phyloP scores from a whole-genome alignment of 1,284 basidiomycete species.

The Pseudomicrostroma phylloplanum region DNA sequence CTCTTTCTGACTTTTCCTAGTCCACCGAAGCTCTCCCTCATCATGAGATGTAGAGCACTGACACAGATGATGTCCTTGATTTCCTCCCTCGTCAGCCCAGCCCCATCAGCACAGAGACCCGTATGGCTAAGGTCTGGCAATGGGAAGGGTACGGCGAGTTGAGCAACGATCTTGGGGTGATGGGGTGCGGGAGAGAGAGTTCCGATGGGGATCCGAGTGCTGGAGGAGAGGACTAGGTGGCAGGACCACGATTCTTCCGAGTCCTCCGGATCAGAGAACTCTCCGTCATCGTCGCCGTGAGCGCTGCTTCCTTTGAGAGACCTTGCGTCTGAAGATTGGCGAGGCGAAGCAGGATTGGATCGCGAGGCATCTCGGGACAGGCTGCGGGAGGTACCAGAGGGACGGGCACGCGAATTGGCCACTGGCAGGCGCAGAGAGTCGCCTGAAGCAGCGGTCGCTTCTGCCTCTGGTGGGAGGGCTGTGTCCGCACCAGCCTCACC shows the following conservation, averaged over 20 bases:
- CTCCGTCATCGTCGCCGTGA: constrained; percentile 9
- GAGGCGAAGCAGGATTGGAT: background rate
- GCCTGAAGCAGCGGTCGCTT: no score
- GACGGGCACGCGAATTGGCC: background rate
- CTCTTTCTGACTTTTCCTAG: constrained; percentile 62
- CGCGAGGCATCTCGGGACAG: background rate
- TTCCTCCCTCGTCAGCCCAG: constrained; percentile 67
- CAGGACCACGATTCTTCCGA: constrained; percentile 93
- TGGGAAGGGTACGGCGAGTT: constrained; percentile 80
- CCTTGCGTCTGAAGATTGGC: background rate
- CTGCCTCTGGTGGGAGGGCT: no score
- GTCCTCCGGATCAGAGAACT: constrained; percentile 74
- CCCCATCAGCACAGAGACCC: constrained; percentile 34
- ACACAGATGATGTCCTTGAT: constrained; percentile 86
- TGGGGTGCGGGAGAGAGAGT: constrained; percentile 72
- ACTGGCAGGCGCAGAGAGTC: background rate
- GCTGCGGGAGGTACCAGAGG: background rate
- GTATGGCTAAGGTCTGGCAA: constrained; percentile 53
- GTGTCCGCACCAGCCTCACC: background rate
- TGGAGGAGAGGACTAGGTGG: constrained; percentile 51
- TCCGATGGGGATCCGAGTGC: constrained; percentile 55
- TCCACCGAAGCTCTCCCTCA: constrained; percentile 84
- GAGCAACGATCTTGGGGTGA: constrained; percentile 87
- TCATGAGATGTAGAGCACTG: constrained; percentile 84
- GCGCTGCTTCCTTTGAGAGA: background rate